phyloP scores from a whole-genome alignment of 1,284 basidiomycete genomes.

The Apiotrichum brassicae region DNA sequence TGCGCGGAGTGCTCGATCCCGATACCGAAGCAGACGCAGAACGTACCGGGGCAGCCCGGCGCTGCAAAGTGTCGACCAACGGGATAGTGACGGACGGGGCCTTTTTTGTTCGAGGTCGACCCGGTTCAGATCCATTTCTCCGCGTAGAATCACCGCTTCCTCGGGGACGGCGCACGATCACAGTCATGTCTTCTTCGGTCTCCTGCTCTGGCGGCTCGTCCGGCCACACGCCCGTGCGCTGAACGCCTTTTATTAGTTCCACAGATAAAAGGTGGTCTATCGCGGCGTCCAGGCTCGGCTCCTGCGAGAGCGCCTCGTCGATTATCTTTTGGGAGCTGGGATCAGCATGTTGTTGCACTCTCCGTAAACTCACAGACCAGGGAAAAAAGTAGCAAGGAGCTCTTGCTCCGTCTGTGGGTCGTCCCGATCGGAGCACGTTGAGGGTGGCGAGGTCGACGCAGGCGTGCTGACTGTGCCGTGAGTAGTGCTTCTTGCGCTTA shows the following conservation, averaged over 20 bases:
- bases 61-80: slow-evolving; percentile 36
- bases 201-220: slow-evolving; percentile 14
- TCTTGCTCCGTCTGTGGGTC: slow-evolving; percentile 12
- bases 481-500: not conserved
- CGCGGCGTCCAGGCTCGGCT: slow-evolving; percentile 21
- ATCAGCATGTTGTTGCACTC: not conserved
- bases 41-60: slow-evolving; percentile 16
- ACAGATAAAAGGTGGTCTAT: slow-evolving; percentile 40
- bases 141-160: no score
- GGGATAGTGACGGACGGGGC: slow-evolving; percentile 17
- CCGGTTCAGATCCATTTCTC: no score
- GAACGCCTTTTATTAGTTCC: slow-evolving; percentile 32
- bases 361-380: slow-evolving; percentile 22
- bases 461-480: not conserved
- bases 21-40: slow-evolving; percentile 11
- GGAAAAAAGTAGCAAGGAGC: slow-evolving; percentile 30
- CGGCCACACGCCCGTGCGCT: slow-evolving; percentile 31
- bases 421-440: not conserved
- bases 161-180: not conserved
- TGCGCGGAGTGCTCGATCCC: not conserved
- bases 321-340: slow-evolving; percentile 13
- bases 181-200: not conserved
- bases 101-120: slow-evolving; percentile 6
- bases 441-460: not conserved
- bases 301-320: slow-evolving; percentile 19